Conservation (phyloP, 73 alveolate species). For the Paramecium sexaurelia region DNA sequence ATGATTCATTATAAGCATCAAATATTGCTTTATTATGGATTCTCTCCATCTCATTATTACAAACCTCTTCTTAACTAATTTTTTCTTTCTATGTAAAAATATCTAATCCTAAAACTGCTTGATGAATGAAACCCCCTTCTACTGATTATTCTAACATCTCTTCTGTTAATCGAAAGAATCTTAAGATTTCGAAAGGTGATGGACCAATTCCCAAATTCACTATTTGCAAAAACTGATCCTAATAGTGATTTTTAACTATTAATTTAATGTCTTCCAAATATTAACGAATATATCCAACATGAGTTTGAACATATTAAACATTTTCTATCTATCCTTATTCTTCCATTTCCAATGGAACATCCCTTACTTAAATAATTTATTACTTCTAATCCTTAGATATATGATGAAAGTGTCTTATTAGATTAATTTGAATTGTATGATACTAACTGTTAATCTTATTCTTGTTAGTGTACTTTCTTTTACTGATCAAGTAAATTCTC, state of each 20-base stretch:
- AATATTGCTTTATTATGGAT: conserved; percentile 66
- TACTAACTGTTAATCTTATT: background rate
- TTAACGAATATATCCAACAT: background rate
- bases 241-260: background rate
- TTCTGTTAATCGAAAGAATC: conserved; percentile 56
- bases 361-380: conserved; percentile 16
- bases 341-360: conserved; percentile 44
- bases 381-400: conserved; percentile 49
- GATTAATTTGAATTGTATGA: conserved; percentile 10
- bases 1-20: conserved; percentile 89
- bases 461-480: background rate
- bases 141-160: conserved; percentile 50
- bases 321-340: background rate
- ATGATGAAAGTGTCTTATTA: background rate
- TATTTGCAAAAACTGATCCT: conserved; percentile 5
- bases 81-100: conserved; percentile 43
- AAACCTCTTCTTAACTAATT: conserved; percentile 1
- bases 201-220: conserved; percentile 60
- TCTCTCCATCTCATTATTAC: conserved; percentile 44
- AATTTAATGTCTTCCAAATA: conserved; percentile 28
- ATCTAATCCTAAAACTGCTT: conserved; percentile 31
- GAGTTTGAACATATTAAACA: background rate
- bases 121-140: conserved; percentile 56
- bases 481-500: conserved; percentile 1
- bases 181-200: conserved; percentile 50